These are phyloP conservation scores for Annona cherimola DNA, from an alignment of 164 flowering plant genomes.

Conservation along the genomic window DNA sequence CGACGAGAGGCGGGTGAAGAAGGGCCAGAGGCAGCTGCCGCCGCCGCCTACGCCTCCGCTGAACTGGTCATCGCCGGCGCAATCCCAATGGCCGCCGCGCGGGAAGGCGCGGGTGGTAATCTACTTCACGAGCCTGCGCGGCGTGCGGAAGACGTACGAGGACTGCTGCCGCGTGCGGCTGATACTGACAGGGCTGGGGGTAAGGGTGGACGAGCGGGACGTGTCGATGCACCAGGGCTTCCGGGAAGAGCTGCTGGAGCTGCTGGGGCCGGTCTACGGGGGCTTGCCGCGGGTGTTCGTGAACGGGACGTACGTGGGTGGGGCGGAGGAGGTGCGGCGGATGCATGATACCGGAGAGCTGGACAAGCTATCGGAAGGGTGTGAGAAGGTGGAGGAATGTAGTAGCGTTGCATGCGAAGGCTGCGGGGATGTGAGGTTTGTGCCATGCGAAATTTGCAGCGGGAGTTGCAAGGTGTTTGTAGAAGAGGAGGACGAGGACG, in stretches of 20 bases:
- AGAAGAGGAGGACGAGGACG: constrained; percentile 40
- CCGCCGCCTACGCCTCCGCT: background rate
- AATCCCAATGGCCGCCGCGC: constrained; percentile 15
- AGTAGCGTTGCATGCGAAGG: constrained; percentile 48
- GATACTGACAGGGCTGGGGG: constrained; percentile 53
- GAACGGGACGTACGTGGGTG: constrained; percentile 63
- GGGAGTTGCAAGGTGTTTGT: constrained; percentile 84
- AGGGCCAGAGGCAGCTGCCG: background rate
- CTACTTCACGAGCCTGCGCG: constrained; percentile 85
- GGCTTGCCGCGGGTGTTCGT: constrained; percentile 70
- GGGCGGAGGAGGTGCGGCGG: constrained; percentile 59
- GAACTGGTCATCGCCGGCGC: no score
- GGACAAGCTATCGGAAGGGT: constrained; percentile 47
- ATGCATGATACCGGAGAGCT: constrained; percentile 79
- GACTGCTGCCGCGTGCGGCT: constrained; percentile 67
- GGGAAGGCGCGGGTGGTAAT: constrained; percentile 51
- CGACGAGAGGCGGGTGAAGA: constrained; percentile 2
- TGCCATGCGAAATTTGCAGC: constrained; percentile 75
- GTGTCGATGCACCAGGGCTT: constrained; percentile 86
- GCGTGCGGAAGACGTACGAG: constrained; percentile 88
- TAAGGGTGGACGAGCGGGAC: constrained; percentile 78
- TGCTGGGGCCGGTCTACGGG: constrained; percentile 35
- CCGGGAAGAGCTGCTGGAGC: constrained; percentile 64
- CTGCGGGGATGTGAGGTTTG: constrained; percentile 82
- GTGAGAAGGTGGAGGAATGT: constrained; percentile 42